Evolutionary conservation across 257 asterid genomes (phyloP).

Genomic region (Lavandula angustifolia): DNA sequence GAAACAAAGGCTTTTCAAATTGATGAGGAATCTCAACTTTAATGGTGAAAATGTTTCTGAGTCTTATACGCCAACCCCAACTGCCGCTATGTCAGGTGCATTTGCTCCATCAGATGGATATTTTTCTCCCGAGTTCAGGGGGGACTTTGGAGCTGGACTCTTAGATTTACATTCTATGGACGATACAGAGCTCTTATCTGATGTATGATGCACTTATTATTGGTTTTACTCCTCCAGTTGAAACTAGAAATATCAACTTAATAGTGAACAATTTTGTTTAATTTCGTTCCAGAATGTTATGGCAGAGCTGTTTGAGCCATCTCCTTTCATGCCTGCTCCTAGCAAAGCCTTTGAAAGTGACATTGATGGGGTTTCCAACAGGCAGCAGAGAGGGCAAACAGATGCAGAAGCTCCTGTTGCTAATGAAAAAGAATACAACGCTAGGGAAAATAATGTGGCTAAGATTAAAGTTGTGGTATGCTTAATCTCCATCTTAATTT

Average conservation of each 20-base stretch:
- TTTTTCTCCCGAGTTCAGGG: conserved; percentile 84
- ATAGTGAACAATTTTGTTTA: conserved; percentile 30
- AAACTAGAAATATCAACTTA: conserved; percentile 28
- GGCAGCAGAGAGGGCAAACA: conserved; percentile 55
- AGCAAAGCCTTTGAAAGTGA: conserved; percentile 70
- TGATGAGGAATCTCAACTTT: conserved; percentile 94
- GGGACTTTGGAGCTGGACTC: conserved; percentile 96
- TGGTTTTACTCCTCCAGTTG: conserved; percentile 27
- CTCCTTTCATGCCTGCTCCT: conserved; percentile 90
- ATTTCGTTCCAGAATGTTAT: conserved; percentile 76
- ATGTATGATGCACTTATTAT: conserved; percentile 49
- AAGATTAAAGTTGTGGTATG: conserved; percentile 98
- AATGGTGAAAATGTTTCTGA: conserved; percentile 84
- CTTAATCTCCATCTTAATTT: conserved; percentile 16
- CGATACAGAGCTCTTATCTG: conserved; percentile 96
- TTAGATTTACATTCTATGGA: conserved; percentile 98
- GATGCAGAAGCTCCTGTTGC: conserved; percentile 61
- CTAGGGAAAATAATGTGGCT: conserved; percentile 92
- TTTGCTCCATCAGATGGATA: conserved; percentile 64
- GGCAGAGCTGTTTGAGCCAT: conserved; percentile 90
- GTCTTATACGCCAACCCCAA: conserved; percentile 77
- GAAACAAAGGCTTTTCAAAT: conserved; percentile 90
- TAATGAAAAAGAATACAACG: conserved; percentile 56
- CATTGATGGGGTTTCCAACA: conserved; percentile 55
- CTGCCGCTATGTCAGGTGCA: conserved; percentile 68